phyloP scores from a whole-genome alignment of 163 green algal species.

The Smithsoniella earleae region DNA sequence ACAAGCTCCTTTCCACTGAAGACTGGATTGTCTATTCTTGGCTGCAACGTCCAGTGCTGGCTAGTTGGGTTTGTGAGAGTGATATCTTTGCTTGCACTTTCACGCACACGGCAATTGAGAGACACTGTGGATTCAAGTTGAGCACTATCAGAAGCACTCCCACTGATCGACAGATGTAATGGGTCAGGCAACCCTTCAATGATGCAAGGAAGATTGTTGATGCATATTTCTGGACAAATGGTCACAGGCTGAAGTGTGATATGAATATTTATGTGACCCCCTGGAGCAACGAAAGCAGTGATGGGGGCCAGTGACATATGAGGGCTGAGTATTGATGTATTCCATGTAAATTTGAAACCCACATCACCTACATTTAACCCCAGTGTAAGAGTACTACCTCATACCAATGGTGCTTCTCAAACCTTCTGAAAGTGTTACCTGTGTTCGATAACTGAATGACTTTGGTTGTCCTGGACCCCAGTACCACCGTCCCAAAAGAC shows the following conservation, averaged over 20 bases:
- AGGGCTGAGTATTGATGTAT: conserved; percentile 38
- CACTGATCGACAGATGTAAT: neutral
- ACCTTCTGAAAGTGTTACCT: conserved; percentile 47
- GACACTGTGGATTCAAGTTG: neutral
- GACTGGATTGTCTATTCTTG: conserved; percentile 54
- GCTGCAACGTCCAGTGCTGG: conserved; percentile 54
- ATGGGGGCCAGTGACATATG: conserved; percentile 32
- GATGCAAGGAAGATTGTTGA: conserved; percentile 46
- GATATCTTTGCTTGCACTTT: conserved; percentile 39
- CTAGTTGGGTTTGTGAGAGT: conserved; percentile 50
- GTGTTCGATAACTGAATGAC: conserved; percentile 63
- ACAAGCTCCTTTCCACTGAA: conserved; percentile 52
- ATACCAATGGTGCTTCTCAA: no score
- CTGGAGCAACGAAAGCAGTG: conserved; percentile 34
- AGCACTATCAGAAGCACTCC: neutral
- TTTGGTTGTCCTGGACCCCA: conserved; percentile 55
- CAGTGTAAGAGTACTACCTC: no score
- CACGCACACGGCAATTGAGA: conserved; percentile 41
- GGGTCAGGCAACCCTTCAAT: conserved; percentile 17
- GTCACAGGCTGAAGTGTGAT: conserved; percentile 61
- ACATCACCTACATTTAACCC: conserved; percentile 34
- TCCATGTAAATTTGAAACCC: conserved; percentile 57
- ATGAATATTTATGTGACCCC: conserved; percentile 65
- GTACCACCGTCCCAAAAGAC: conserved; percentile 61
- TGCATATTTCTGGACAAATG: conserved; percentile 51